Evolutionary conservation across 352 stramenopile genomes (phyloP), one percentile per base, ranked within the genome.

Genomic region (Pythium phragmiticola): DNA sequence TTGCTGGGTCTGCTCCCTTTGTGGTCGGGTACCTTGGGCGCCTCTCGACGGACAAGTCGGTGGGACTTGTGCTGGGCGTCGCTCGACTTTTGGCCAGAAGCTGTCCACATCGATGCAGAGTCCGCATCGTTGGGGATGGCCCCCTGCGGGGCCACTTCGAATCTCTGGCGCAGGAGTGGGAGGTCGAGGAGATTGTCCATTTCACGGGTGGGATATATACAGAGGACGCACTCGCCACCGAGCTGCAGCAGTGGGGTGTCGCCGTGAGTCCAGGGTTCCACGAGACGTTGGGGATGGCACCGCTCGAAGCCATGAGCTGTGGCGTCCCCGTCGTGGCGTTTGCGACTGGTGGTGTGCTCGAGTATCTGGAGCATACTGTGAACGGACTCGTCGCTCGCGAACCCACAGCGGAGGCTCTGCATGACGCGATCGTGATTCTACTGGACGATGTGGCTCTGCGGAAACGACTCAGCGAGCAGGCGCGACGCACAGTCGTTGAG

Each of bases 291-390:
- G 75, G 80, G 4, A 72, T 89, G 26, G 76, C 80, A 13, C 62
- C 74, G 11, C 61, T 89, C 0, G 80, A 89, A 60, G 80, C 80
- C 14, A 87, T 89, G 80, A 84, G 77, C 45, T 70, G 74, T 43
- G 77, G 74, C 0, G 9, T 87, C 0, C 80, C 77, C 11, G 67
- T 87, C 17, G 73, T 89, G 16, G 74, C 70, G 23, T 89, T 85
- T n/a, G 68, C 73, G 5, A 74, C 68, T 0, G 74, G 60, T 7
- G 80, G 80, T 16, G 71, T 76, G 0, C 58, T 62, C 7, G 80
- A 87, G 42, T 89, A 79, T 54, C 57, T 89, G 12, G 53, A 75
- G 6, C 57, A 89, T 50, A 55, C 49, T 7, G 56, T 73, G 23
- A 89, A 89, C 43, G 76, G 80, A 9, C 26, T 85, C 19, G 63